Evolutionary conservation across 257 asterid genomes (phyloP).

Genomic region (Solanum corneliomulleri): DNA sequence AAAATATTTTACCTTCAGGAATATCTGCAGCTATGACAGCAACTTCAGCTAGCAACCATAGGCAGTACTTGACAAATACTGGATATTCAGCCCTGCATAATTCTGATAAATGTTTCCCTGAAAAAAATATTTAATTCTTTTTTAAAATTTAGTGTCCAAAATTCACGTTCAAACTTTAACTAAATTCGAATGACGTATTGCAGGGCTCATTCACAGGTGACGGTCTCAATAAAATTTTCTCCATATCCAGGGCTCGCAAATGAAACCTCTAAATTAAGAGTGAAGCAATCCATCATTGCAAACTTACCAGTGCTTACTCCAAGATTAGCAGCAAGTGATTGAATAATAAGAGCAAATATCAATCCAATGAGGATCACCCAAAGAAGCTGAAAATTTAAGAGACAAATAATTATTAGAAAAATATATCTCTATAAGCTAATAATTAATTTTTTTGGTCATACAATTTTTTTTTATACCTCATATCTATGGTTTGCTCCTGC

Average conservation of each 20-base stretch:
- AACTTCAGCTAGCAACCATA: slow-evolving; percentile 81
- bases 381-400: slow-evolving; percentile 40
- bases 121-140: not conserved
- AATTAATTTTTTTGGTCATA: not conserved
- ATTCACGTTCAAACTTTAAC: too few relatives aligned
- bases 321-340: slow-evolving; percentile 91
- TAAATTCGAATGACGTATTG: accelerated
- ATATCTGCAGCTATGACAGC: slow-evolving; percentile 95
- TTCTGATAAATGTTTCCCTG: slow-evolving; percentile 81
- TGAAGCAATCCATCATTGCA: too few relatives aligned
- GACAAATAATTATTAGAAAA: not conserved
- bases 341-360: slow-evolving; percentile 75
- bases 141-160: accelerated
- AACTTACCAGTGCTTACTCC: slow-evolving; percentile 80
- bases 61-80: slow-evolving; percentile 33
- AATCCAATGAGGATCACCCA: slow-evolving; percentile 90
- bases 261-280: accelerated
- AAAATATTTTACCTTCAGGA: slow-evolving; percentile 58
- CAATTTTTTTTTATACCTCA: slow-evolving; percentile 27
- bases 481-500: slow-evolving; percentile 87
- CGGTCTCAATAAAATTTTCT: accelerated
- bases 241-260: accelerated
- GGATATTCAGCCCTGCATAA: slow-evolving; percentile 83
- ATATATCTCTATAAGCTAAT: not conserved
- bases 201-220: not conserved